Percentiles rank a stretch among this genome's conserved stretches.
phyloP scores from a whole-genome alignment of 2,329 filamentous ascomycete genomes.

The Fusarium longipes region DNA sequence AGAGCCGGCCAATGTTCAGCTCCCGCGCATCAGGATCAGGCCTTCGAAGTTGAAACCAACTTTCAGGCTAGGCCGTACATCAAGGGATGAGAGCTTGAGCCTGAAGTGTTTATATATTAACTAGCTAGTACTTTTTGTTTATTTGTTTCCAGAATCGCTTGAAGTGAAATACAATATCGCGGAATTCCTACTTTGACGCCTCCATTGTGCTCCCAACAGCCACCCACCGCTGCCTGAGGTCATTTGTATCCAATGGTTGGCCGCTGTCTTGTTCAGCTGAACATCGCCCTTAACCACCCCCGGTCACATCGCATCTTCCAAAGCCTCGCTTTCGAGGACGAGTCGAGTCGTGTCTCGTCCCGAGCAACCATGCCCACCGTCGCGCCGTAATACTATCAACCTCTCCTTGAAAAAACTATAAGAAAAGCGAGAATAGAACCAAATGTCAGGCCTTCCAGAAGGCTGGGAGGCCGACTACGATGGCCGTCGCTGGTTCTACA shows the following conservation, averaged over 20 bases:
- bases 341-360: not conserved
- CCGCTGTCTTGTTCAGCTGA: conserved; percentile 28
- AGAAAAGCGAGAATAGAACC: conserved; percentile 18
- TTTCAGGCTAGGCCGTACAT: conserved; percentile 11
- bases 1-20: conserved; percentile 24
- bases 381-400: conserved; percentile 30
- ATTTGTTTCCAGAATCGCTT: not conserved
- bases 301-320: conserved; percentile 19
- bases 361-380: conserved; percentile 24
- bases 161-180: not conserved
- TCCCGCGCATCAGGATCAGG: conserved; percentile 19
- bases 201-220: conserved; percentile 8
- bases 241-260: conserved; percentile 23
- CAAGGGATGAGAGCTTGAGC: conserved; percentile 12
- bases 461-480: conserved; percentile 71
- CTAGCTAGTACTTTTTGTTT: not conserved
- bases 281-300: conserved; percentile 22
- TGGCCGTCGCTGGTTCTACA: conserved; percentile 67
- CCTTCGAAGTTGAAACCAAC: conserved; percentile 23
- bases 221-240: conserved; percentile 19
- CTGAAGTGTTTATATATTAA: conserved; percentile 7
- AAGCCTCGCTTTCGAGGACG: conserved; percentile 11
- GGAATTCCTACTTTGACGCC: not conserved
- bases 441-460: conserved; percentile 57
- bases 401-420: not conserved